These are phyloP conservation scores for Fusarium neocosmosporiellum DNA, from an alignment of 2,329 filamentous ascomycete species.

Conservation along the genomic window DNA sequence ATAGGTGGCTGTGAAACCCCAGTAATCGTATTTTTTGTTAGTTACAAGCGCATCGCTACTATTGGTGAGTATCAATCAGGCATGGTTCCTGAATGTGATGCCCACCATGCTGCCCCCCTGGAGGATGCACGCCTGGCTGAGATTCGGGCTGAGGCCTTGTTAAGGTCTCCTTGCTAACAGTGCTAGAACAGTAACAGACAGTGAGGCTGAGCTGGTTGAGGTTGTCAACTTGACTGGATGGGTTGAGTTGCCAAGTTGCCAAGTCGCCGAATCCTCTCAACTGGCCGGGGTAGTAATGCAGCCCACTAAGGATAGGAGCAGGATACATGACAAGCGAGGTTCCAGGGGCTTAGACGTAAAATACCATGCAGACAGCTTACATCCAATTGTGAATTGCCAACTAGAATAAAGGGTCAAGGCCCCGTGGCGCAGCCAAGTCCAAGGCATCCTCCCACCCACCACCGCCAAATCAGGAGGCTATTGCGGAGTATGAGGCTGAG, in stretches of 20 bases:
- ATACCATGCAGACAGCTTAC: not conserved
- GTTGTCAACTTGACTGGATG: not conserved
- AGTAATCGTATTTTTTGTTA: not conserved
- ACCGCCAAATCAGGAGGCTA: not conserved
- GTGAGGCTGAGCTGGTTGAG: not conserved
- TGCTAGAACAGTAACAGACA: not conserved
- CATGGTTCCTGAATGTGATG: not conserved
- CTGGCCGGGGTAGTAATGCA: not conserved
- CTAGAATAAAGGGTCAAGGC: not conserved
- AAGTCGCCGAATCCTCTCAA: not conserved
- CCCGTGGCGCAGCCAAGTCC: constrained; percentile 1
- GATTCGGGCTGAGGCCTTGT: not conserved
- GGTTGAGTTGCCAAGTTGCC: constrained; percentile 11
- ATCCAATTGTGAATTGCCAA: not conserved
- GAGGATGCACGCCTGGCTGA: not conserved
- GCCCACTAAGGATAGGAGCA: constrained; percentile 1
- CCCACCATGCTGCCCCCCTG: not conserved
- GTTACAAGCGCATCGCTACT: not conserved
- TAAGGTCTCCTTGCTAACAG: not conserved
- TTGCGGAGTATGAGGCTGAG: not conserved
- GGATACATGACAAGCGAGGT: not conserved
- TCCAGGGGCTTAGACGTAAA: constrained; percentile 4
- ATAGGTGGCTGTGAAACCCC: not conserved
- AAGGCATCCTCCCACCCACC: not conserved
- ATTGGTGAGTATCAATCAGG: not conserved